phyloP scores from a whole-genome alignment of 1,284 basidiomycete genomes.

The Rhodotorula sp. region DNA sequence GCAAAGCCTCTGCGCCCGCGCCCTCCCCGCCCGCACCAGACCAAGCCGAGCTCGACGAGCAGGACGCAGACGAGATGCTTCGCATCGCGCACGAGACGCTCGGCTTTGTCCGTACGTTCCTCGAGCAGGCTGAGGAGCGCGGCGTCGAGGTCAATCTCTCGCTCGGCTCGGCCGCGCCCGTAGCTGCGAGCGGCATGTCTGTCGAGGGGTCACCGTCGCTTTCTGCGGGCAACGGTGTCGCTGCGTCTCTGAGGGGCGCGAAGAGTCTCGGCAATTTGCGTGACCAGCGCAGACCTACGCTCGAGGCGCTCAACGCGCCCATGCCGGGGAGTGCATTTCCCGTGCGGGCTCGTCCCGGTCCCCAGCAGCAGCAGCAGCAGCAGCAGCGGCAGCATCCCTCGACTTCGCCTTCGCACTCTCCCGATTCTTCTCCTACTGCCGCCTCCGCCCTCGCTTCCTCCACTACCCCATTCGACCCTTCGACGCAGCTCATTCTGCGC shows the following conservation, averaged over 20 bases:
- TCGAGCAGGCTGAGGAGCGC: conserved; percentile 61
- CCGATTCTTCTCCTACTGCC: background rate
- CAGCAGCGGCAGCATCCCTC: background rate
- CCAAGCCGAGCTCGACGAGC: background rate
- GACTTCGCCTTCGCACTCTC: background rate
- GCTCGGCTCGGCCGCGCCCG: background rate
- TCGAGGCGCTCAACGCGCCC: background rate
- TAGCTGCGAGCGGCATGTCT: background rate
- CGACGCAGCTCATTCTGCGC: conserved; percentile 9
- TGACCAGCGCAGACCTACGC: conserved; percentile 10
- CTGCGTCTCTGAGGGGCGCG: conserved; percentile 7
- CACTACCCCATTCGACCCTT: background rate
- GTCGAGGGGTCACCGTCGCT: background rate
- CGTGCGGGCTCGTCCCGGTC: background rate
- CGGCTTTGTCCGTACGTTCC: conserved; percentile 54
- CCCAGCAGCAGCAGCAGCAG: background rate
- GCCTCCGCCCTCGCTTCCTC: background rate
- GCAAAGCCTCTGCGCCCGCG: conserved; percentile 63
- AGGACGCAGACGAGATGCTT: background rate
- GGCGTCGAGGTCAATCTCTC: conserved; percentile 20
- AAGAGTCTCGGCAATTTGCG: conserved; percentile 21
- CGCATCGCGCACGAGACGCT: conserved; percentile 53
- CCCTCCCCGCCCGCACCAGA: background rate
- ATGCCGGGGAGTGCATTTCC: background rate
- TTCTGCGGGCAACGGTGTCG: background rate